These are phyloP conservation scores for Leccinum truebloodii DNA, from an alignment of 768 basidiomycete genomes.

Conservation along the genomic window DNA sequence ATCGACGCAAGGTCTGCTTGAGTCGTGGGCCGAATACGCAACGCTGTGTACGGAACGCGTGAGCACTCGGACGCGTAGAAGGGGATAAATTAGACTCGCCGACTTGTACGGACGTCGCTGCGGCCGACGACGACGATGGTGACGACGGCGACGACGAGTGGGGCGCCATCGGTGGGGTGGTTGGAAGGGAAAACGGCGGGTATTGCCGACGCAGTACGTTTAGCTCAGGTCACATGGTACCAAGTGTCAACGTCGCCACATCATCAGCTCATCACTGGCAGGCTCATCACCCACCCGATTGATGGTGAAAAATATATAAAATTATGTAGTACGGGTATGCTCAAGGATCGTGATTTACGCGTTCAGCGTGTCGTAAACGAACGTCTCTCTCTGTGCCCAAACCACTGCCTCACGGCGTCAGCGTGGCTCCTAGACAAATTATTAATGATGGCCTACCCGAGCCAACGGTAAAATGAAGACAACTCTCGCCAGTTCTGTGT, in stretches of 20 bases:
- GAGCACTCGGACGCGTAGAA: neutral
- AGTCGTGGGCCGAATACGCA: constrained; percentile 89
- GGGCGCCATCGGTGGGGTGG: constrained; percentile 64
- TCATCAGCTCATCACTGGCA: too few relatives aligned
- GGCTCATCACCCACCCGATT: neutral
- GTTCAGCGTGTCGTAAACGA: constrained; percentile 31
- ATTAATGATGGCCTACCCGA: constrained; percentile 17
- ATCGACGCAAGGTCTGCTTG: constrained; percentile 82
- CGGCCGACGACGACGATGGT: constrained; percentile 49
- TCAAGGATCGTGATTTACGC: constrained; percentile 36
- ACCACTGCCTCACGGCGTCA: constrained; percentile 11
- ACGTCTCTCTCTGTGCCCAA: constrained; percentile 10
- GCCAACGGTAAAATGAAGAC: constrained; percentile 14
- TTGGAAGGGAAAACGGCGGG: constrained; percentile 32
- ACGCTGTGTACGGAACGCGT: constrained; percentile 49
- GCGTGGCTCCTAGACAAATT: neutral
- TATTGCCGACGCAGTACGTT: constrained; percentile 27
- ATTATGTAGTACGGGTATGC: constrained; percentile 40
- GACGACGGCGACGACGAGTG: constrained; percentile 64
- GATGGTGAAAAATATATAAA: constrained; percentile 20
- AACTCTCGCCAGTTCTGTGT: constrained; percentile 16
- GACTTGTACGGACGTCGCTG: constrained; percentile 92
- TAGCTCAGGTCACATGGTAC: constrained; percentile 26
- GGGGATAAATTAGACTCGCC: constrained; percentile 53
- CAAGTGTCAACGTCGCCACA: constrained; percentile 4